Evolutionary conservation across 352 stramenopile genomes (phyloP), one percentile per base, ranked within the genome.

Genomic region (Globisporangium orthogonon): DNA sequence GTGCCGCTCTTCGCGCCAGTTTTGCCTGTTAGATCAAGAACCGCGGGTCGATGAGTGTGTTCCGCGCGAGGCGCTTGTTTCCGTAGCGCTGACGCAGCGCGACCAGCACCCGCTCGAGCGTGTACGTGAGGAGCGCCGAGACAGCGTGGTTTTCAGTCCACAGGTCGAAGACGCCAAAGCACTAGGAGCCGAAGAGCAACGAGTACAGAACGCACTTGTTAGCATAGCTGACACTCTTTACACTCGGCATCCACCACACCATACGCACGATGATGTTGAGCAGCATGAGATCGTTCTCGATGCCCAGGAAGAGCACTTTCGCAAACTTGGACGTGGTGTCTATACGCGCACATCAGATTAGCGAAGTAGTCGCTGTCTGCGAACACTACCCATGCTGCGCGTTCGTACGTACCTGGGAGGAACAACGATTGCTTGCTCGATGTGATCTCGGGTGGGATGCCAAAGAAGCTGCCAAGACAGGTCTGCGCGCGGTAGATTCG

Each of bases 241-340:
- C 11, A 17, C 11, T 5, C 1, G 11, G 11, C 2, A 23, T 13
- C 4, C 37, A 43, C 11, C 13, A 17, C 37, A 4, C 4, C 11
- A 13, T 15, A 48, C 76, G 66, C 71, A 92, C 75, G 56, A 93
- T 65, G n/a, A 96, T 66, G 61, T 97, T 90, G 52, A 96, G 74
- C 44, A 97, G 60, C 72, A 96, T 86, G 33, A 97, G 74, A 52
- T 97, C 87, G 54, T 86, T 87, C 64, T 96, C 86, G 23, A 91
- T 71, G 7, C 87, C 87, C 9, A 93, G 67, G 13, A 91, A 86
- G 6, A 96, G 49, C 13, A 87, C 72, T 0, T 59, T 62, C 13
- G 73, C 63, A 58, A 90, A 94, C 28, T 49, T 76, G n/a, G 62
- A 73, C 7, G 65, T 54, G 6, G 66, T 71, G 51, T 95, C 86